These are phyloP conservation scores for Cladosporium sphaerospermum DNA, from an alignment of 2,329 filamentous ascomycete species.

Conservation along the genomic window DNA sequence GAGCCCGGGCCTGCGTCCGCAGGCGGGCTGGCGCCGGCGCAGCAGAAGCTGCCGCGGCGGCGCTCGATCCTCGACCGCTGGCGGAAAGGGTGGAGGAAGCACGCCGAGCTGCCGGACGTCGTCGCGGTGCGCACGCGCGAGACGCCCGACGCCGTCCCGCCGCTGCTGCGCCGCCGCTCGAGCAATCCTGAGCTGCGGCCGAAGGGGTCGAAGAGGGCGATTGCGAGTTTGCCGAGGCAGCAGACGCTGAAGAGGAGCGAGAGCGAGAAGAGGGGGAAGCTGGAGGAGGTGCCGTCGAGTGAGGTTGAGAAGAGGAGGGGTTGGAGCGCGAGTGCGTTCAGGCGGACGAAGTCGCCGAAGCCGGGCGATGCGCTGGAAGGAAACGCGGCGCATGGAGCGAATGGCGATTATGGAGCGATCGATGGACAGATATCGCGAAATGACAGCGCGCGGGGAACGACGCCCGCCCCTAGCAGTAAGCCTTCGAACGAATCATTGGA, in stretches of 20 bases:
- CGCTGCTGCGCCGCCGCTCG: constrained; percentile 4
- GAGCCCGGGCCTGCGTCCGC: neutral
- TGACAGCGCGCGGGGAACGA: neutral
- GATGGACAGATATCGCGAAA: neutral
- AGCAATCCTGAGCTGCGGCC: constrained; percentile 8
- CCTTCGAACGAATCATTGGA: constrained; percentile 6
- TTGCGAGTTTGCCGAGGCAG: constrained; percentile 68
- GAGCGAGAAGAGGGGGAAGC: constrained; percentile 59
- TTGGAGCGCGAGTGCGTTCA: constrained; percentile 32
- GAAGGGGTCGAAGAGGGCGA: constrained; percentile 49
- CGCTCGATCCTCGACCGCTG: constrained; percentile 6
- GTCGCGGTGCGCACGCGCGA: neutral
- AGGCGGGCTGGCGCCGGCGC: neutral
- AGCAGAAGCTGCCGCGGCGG: constrained; percentile 6
- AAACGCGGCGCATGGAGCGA: constrained; percentile 13
- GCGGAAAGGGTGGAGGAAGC: constrained; percentile 6
- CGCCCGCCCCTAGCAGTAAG: neutral
- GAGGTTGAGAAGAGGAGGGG: constrained; percentile 53
- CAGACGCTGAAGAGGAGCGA: constrained; percentile 77
- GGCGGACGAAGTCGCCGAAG: constrained; percentile 39
- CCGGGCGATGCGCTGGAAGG: constrained; percentile 33
- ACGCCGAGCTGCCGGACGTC: constrained; percentile 4
- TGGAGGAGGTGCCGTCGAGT: constrained; percentile 60
- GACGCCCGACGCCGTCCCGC: constrained; percentile 1
- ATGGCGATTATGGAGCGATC: constrained; percentile 4